Evolutionary conservation across 441 rosid species (phyloP), one percentile per base, ranked within the genome.

Genomic region (Raphanus hybrid): DNA sequence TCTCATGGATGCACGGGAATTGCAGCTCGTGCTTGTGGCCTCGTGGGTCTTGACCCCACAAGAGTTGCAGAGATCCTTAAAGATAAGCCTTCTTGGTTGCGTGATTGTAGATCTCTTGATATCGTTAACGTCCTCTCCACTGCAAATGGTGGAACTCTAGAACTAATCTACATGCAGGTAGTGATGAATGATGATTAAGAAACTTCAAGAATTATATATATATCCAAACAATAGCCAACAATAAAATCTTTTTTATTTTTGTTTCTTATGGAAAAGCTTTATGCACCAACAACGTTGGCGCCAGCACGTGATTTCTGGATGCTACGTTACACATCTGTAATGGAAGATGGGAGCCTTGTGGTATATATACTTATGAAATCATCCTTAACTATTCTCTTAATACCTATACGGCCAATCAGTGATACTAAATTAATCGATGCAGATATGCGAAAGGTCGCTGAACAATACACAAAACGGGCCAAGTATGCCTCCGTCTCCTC

Each of bases 341-440:
- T 86, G 87, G 92, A 90, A 82, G 94, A 90, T 69, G 94, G 94
- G 62, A 90, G 92, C 74, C 92, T 90, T 54, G 94, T 88, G 94
- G 91, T 89, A 87, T 67, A 62, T 23, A 23, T 23, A 35, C 39
- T 35, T 35, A 0, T 6, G 8, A 35, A 35, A 35, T 35, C 8
- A 35, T 35, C 39, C 39, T 35, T 35, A 35, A 35, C 8, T 35
- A 35, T 8, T 37, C 9, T 26, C 16, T 15, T 27, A 52, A 52
- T 27, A 50, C 66, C 12, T 10, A 35, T 55, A 8, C 29, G 55
- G 52, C 29, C 32, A 26, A 29, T 55, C 0, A 1, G n/a, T 74
- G 18, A 34, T 50, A 26, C 35, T 48, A 9, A 37, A 29, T 34
- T 41, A 23, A 64, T 15, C 48, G n/a, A 8, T 60, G 62, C 48